A percentile compares a stretch with the other conserved stretches of the same genome.
These are phyloP conservation scores for Eruca vesicaria DNA, from an alignment of 441 rosid species.

Conservation along the genomic window DNA sequence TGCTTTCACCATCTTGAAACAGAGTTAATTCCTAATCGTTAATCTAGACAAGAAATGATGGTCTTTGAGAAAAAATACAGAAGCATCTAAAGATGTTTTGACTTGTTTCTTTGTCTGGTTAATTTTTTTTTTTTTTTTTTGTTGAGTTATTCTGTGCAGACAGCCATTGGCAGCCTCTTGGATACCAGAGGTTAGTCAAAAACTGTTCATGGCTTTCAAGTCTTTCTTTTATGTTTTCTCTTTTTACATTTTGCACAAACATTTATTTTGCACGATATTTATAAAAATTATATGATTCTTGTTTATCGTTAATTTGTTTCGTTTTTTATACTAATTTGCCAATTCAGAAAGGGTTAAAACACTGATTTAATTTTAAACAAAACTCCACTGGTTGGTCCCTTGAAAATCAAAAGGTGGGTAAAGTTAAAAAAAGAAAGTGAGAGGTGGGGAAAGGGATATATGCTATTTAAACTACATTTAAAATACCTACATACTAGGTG, in stretches of 20 bases:
- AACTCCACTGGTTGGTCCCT: not conserved
- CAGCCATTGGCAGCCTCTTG: not conserved
- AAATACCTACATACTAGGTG: no score
- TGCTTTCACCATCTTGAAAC: conserved; percentile 17
- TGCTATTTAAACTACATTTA: not conserved
- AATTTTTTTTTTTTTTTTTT: not conserved
- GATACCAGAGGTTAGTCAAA: not conserved
- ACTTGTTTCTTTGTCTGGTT: no score
- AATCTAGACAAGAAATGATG: not conserved
- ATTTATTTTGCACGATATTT: not conserved
- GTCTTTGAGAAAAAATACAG: conserved; percentile 2
- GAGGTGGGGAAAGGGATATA: not conserved
- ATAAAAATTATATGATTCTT: not conserved
- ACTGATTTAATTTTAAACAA: not conserved
- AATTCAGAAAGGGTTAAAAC: not conserved
- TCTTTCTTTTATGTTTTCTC: not conserved
- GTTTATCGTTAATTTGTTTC: not conserved
- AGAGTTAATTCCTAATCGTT: not conserved
- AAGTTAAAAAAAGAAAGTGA: no score
- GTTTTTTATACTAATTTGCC: not conserved
- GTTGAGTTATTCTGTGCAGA: not conserved
- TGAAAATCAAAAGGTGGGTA: not conserved
- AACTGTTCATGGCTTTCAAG: not conserved
- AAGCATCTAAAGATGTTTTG: not conserved
- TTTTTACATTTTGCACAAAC: not conserved